Conservation (phyloP, 2,329 filamentous ascomycete species). For the Penicillium sp. region DNA sequence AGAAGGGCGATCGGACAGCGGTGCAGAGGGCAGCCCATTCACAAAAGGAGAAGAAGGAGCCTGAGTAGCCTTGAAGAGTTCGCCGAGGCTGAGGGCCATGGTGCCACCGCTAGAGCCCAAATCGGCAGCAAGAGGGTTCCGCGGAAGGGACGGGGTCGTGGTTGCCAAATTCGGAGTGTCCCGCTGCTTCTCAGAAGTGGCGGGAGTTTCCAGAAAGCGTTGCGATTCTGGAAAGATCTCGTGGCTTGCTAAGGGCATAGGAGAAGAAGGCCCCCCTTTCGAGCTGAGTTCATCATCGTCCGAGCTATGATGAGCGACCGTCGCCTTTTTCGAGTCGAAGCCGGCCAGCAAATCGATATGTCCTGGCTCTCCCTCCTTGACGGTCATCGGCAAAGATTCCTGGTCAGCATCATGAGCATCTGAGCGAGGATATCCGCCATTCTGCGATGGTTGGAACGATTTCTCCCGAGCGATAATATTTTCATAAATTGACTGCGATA, state of each 20-base stretch:
- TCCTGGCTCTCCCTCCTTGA: slow-evolving; percentile 39
- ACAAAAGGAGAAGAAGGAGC: slow-evolving; percentile 44
- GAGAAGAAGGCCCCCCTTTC: slow-evolving; percentile 34
- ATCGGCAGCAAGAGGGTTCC: slow-evolving; percentile 40
- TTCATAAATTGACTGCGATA: slow-evolving; percentile 44
- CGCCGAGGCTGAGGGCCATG: slow-evolving; percentile 47
- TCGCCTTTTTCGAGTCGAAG: slow-evolving; percentile 26
- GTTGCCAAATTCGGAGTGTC: slow-evolving; percentile 24
- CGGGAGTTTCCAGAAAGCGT: slow-evolving; percentile 41
- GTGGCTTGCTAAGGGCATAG: slow-evolving; percentile 33
- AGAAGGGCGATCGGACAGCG: slow-evolving; percentile 45
- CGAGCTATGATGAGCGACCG: slow-evolving; percentile 25
- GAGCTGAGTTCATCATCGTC: slow-evolving; percentile 44
- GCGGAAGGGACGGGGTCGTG: slow-evolving; percentile 37
- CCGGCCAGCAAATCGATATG: slow-evolving; percentile 42
- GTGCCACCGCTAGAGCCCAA: slow-evolving; percentile 34
- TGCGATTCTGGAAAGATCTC: slow-evolving; percentile 47
- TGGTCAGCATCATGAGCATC: slow-evolving; percentile 18
- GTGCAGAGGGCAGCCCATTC: slow-evolving; percentile 32
- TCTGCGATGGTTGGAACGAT: slow-evolving; percentile 23
- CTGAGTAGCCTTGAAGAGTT: slow-evolving; percentile 48
- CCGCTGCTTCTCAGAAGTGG: slow-evolving; percentile 31
- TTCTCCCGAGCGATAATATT: slow-evolving; percentile 35
- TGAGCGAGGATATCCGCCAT: neutral
- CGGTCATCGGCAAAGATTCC: slow-evolving; percentile 29